Percentiles rank a stretch among this genome's conserved stretches.
Conservation (phyloP, 1,284 basidiomycete species). For the Mycosarcoma mackinlayi region DNA sequence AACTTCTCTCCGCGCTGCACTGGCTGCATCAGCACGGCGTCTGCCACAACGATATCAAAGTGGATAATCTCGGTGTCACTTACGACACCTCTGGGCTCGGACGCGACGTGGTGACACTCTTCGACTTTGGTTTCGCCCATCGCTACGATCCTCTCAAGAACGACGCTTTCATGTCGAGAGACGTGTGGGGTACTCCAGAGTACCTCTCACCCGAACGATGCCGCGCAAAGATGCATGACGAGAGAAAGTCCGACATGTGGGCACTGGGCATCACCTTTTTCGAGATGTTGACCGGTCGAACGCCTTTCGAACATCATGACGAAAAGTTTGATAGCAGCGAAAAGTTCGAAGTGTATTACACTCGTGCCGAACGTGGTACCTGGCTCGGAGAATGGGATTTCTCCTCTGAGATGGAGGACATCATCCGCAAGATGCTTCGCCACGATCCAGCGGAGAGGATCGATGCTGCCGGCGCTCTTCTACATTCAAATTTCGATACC, state of each 20-base stretch:
- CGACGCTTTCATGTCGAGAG: slow-evolving; percentile 43
- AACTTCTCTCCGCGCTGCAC: slow-evolving; percentile 47
- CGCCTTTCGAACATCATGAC: slow-evolving; percentile 57
- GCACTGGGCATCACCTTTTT: slow-evolving; percentile 61
- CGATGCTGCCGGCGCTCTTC: slow-evolving; percentile 42
- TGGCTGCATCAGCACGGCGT: slow-evolving; percentile 58
- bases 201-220: slow-evolving; percentile 59
- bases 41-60: slow-evolving; percentile 62
- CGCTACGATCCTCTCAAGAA: slow-evolving; percentile 44
- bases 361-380: slow-evolving; percentile 37
- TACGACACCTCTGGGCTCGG: slow-evolving; percentile 43
- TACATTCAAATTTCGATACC: slow-evolving; percentile 44
- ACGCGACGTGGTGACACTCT: slow-evolving; percentile 26
- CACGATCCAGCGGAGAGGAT: slow-evolving; percentile 33
- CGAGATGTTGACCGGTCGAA: slow-evolving; percentile 59
- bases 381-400: slow-evolving; percentile 55
- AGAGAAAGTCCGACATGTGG: slow-evolving; percentile 58
- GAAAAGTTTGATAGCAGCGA: slow-evolving; percentile 52
- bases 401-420: slow-evolving; percentile 39
- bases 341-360: slow-evolving; percentile 54
- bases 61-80: slow-evolving; percentile 53
- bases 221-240: slow-evolving; percentile 50
- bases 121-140: slow-evolving; percentile 62
- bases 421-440: slow-evolving; percentile 50
- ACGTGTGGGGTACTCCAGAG: slow-evolving; percentile 56